Evolutionary conservation across 306 rosid species (phyloP).

Genomic region (Sicyos baderoa): DNA sequence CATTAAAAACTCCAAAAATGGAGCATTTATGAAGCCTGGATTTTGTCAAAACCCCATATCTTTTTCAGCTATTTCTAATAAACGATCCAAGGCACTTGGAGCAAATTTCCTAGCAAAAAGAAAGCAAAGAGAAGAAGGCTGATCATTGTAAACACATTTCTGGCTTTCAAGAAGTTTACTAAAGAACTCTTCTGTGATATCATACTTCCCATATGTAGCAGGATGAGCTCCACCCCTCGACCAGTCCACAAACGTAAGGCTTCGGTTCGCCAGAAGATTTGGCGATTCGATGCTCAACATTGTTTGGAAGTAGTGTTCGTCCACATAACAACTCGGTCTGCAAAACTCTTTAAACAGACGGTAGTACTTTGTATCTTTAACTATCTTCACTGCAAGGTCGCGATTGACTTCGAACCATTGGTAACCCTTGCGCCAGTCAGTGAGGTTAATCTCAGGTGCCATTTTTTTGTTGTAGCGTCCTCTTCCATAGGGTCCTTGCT

Average conservation of each 20-base stretch:
- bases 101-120: constrained; percentile 92
- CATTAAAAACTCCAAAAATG: background rate
- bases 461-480: constrained; percentile 70
- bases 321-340: constrained; percentile 78
- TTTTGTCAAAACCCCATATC: constrained; percentile 54
- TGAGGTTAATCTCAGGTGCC: constrained; percentile 78
- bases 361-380: constrained; percentile 61
- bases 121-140: constrained; percentile 76
- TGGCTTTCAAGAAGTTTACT: constrained; percentile 46
- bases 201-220: constrained; percentile 82
- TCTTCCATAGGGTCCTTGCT: constrained; percentile 84
- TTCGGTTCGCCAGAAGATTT: constrained; percentile 72
- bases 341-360: constrained; percentile 67
- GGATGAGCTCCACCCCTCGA: constrained; percentile 99
- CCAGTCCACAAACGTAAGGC: constrained; percentile 90
- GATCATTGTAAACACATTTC: constrained; percentile 72
- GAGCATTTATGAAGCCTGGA: background rate
- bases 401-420: constrained; percentile 92
- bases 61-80: constrained; percentile 56
- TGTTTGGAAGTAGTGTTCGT: constrained; percentile 96
- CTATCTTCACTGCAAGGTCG: constrained; percentile 53
- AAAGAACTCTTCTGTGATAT: constrained; percentile 67
- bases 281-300: constrained; percentile 71
- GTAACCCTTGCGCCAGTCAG: constrained; percentile 88
- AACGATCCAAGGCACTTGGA: constrained; percentile 78